These are phyloP conservation scores for Galerina marginata DNA, from an alignment of 768 basidiomycete species.

Conservation along the genomic window DNA sequence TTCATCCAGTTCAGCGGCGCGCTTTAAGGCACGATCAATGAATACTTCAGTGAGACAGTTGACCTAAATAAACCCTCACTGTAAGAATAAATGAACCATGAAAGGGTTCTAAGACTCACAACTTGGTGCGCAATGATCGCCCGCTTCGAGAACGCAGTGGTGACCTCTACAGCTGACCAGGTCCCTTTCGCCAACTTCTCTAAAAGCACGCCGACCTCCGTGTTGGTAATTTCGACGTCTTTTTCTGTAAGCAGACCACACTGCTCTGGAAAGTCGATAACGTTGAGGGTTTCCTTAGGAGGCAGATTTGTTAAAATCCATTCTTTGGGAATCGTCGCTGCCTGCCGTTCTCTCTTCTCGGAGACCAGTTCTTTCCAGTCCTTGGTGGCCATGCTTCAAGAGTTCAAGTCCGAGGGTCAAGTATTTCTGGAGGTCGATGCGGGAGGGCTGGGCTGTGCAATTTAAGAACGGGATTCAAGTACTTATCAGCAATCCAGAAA, in stretches of 20 bases:
- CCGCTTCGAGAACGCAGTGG: conserved; percentile 75
- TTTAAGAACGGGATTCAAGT: no score
- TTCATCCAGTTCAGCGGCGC: conserved; percentile 72
- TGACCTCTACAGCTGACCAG: conserved; percentile 73
- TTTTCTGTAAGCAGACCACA: conserved; percentile 60
- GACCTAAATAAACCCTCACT: conserved; percentile 44
- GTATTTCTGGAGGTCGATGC: background rate
- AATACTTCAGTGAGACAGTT: conserved; percentile 89
- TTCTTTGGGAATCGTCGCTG: conserved; percentile 62
- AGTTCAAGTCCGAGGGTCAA: background rate
- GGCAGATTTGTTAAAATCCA: conserved; percentile 62
- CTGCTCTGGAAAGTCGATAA: conserved; percentile 56
- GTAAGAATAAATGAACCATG: background rate
- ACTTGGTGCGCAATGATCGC: conserved; percentile 83
- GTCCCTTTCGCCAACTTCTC: conserved; percentile 53
- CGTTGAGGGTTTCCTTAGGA: conserved; percentile 52
- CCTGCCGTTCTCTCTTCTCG: conserved; percentile 60
- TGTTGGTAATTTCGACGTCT: conserved; percentile 56
- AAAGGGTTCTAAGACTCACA: conserved; percentile 41
- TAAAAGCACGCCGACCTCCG: conserved; percentile 51
- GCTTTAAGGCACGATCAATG: conserved; percentile 67
- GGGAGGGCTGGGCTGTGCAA: background rate
- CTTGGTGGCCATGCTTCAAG: conserved; percentile 27
- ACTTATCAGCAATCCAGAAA: no score
- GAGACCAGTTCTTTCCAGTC: conserved; percentile 58